A percentile compares a stretch with the other conserved stretches of the same genome.
phyloP scores from a whole-genome alignment of 2,329 filamentous ascomycete species.

The Cladobotryum protrusum region DNA sequence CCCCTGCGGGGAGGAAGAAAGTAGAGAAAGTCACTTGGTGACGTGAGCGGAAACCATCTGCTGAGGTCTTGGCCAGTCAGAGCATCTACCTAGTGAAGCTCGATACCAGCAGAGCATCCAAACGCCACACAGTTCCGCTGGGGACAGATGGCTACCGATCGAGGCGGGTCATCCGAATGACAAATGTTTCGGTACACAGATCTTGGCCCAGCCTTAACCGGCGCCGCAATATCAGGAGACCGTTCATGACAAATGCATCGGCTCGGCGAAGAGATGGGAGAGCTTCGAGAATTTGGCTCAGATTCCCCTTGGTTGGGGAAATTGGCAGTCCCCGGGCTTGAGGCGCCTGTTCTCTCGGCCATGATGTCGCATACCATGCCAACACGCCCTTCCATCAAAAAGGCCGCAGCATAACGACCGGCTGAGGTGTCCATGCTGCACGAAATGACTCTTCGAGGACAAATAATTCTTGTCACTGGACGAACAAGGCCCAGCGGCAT shows the following conservation, averaged over 20 bases:
- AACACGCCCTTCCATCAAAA: conserved; percentile 53
- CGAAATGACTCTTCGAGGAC: conserved; percentile 50
- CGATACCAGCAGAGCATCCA: conserved; percentile 56
- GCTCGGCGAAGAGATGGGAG: not conserved
- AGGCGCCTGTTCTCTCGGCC: conserved; percentile 11
- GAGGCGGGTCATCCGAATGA: conserved; percentile 54
- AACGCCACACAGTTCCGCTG: conserved; percentile 59
- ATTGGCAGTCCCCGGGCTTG: conserved; percentile 9
- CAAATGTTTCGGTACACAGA: conserved; percentile 44
- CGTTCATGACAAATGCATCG: conserved; percentile 21
- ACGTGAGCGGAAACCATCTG: conserved; percentile 49
- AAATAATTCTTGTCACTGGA: conserved; percentile 48
- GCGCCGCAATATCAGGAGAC: conserved; percentile 18
- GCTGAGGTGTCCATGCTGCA: conserved; percentile 58
- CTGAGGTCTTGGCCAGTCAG: conserved; percentile 42
- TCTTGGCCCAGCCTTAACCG: conserved; percentile 26
- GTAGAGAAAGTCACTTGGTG: conserved; percentile 50
- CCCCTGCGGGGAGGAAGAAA: conserved; percentile 51
- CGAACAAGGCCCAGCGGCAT: conserved; percentile 25
- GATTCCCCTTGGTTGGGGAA: conserved; percentile 3
- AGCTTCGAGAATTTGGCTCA: conserved; percentile 1
- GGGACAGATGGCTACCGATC: conserved; percentile 61
- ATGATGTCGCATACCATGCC: conserved; percentile 55
- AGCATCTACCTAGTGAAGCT: conserved; percentile 53
- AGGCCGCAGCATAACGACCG: conserved; percentile 48